phyloP scores from a whole-genome alignment of 2,329 filamentous ascomycete genomes.

The Diaporthe sp. region DNA sequence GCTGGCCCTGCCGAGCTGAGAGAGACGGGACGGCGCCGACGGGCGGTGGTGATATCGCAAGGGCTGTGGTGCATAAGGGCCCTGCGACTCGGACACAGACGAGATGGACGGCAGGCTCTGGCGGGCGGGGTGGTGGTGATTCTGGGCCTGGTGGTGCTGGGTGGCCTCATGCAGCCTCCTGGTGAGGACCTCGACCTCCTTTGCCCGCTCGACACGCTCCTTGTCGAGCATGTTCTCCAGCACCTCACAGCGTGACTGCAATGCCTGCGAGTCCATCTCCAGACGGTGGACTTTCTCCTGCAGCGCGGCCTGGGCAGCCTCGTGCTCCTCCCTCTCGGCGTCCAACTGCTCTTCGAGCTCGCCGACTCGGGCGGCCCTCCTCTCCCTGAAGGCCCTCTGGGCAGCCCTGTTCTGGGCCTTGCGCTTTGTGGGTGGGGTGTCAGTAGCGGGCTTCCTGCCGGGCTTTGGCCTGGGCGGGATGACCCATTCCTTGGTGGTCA shows the following conservation, averaged over 20 bases:
- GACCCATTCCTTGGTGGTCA: constrained; percentile 89
- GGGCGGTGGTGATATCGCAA: constrained; percentile 41
- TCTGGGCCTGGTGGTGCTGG: background rate
- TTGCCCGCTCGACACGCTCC: constrained; percentile 64
- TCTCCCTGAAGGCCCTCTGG: constrained; percentile 90
- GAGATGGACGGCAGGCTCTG: constrained; percentile 42
- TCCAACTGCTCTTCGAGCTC: constrained; percentile 79
- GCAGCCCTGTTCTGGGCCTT: constrained; percentile 96
- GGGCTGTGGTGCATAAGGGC: constrained; percentile 39
- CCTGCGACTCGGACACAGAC: constrained; percentile 31
- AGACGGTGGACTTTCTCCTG: constrained; percentile 71
- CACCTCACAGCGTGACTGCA: constrained; percentile 71
- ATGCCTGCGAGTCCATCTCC: constrained; percentile 76
- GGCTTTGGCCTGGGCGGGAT: constrained; percentile 89
- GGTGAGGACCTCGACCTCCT: constrained; percentile 40
- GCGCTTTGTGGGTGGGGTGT: constrained; percentile 92
- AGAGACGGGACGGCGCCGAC: constrained; percentile 38
- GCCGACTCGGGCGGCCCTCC: constrained; percentile 86
- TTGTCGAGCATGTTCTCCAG: constrained; percentile 75
- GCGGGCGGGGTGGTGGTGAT: constrained; percentile 36
- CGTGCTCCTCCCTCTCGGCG: constrained; percentile 69
- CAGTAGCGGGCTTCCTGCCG: constrained; percentile 92
- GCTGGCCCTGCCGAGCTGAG: constrained; percentile 37
- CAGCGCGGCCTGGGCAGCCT: constrained; percentile 70
- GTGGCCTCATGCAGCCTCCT: constrained; percentile 39